Evolutionary conservation across 768 basidiomycete species (phyloP), one percentile per base, ranked within the genome.

Genomic region (Brasilioporus rufonigricans): DNA sequence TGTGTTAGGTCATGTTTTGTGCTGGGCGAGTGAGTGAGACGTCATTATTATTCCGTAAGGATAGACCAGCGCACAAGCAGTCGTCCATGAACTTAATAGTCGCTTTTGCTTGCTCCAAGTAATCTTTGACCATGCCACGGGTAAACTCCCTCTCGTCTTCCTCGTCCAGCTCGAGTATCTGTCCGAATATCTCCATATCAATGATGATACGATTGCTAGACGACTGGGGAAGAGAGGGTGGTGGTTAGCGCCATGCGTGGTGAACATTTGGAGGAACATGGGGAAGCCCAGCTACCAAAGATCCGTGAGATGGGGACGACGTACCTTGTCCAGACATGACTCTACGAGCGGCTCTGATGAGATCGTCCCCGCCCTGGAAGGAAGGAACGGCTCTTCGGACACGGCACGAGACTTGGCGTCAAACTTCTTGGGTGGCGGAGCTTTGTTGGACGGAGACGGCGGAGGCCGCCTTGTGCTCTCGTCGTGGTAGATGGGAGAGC

Each of bases 111-210:
- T 99, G 97, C 1, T 73, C 71, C 67, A 94, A 90, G 71, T 90
- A 99, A 1, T 84, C 89, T 63, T 73, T 69, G 14, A 86, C 86
- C 85, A 98, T 95, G 38, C 73, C 82, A 53, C 74, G 75, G 16
- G 88, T 89, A 71, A 98, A 99, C 8, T 87, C 86, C 52, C 76
- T 78, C 13, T 75, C 74, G 53, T 83, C 90, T 11, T 83, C 90
- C 10, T 93, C 94, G 68, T 93, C 97, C 64, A 98, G 82, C 49
- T 98, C 95, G 59, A 94, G 80, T 59, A 98, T 84, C 73, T 98
- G 96, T 6, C 70, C 62, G 69, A 99, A 93, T 18, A 81, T 87
- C 0, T 87, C 85, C 83, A 85, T 82, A 69, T 97, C 83, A 65
- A 98, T 83, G 35, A 84, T 73, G 19, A 68, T 69, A n/a, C 58